Evolutionary conservation across 2,329 filamentous ascomycete genomes (phyloP).

Genomic region (Colletotrichum sp.): DNA sequence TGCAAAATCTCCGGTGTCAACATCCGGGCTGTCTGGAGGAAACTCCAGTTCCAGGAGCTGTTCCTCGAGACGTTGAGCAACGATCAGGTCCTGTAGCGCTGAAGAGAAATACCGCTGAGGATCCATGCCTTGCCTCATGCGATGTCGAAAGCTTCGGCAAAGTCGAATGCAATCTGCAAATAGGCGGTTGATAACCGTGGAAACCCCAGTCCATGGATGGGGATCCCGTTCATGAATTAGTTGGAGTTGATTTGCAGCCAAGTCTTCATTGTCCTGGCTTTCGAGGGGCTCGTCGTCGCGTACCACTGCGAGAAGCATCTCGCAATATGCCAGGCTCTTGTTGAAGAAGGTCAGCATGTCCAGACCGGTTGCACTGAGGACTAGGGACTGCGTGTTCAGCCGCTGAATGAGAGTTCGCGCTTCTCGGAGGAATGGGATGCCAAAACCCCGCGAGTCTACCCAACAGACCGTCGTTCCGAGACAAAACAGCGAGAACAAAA

Average conservation of each 20-base stretch:
- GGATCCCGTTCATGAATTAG: conserved; percentile 17
- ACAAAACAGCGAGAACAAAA: conserved; percentile 43
- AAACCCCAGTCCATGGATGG: conserved; percentile 45
- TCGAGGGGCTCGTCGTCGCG: conserved; percentile 31
- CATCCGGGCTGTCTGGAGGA: conserved; percentile 19
- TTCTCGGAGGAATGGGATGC: conserved; percentile 36
- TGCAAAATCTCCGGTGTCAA: conserved; percentile 32
- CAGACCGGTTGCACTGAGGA: conserved; percentile 23
- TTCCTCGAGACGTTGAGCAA: conserved; percentile 39
- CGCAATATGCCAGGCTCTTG: conserved; percentile 44
- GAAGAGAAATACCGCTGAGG: conserved; percentile 28
- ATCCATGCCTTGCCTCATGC: conserved; percentile 25
- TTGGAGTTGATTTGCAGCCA: background rate
- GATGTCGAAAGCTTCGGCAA: conserved; percentile 37
- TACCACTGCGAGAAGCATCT: conserved; percentile 43
- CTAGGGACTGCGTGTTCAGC: conserved; percentile 25
- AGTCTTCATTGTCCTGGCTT: background rate
- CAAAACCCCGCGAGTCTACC: conserved; percentile 39
- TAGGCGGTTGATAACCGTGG: conserved; percentile 34
- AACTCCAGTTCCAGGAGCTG: conserved; percentile 36
- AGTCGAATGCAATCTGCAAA: conserved; percentile 39
- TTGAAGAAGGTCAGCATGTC: conserved; percentile 41
- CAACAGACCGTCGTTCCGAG: conserved; percentile 45
- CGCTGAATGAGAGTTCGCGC: conserved; percentile 29
- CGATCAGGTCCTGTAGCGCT: conserved; percentile 33